phyloP scores from a whole-genome alignment of 176 grass and related monocot species.

The Rhynchospora pubera region DNA sequence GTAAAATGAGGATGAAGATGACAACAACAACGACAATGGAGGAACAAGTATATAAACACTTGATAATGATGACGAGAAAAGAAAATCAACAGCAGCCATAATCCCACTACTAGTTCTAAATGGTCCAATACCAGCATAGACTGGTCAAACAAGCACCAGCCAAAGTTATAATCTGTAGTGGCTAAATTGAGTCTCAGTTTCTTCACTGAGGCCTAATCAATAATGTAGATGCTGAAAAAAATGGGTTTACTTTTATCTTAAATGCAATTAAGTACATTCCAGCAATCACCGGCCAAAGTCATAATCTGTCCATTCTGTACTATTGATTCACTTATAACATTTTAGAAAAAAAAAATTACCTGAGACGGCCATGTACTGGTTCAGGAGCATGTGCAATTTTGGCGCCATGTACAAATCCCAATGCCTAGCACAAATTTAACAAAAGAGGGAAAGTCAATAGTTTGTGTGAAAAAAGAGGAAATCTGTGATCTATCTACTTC shows the following conservation, averaged over 20 bases:
- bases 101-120: neutral
- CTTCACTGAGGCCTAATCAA: neutral
- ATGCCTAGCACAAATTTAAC: conserved; percentile 40
- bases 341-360: conserved; percentile 27
- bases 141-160: neutral
- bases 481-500: neutral
- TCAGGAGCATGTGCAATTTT: conserved; percentile 73
- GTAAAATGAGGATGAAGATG: neutral
- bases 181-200: neutral
- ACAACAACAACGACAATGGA: neutral
- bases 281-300: neutral
- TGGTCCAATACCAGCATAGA: neutral
- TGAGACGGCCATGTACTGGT: conserved; percentile 83
- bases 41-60: neutral
- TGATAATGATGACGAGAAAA: neutral
- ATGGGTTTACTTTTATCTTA: neutral
- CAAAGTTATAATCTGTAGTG: neutral
- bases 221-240: neutral
- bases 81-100: neutral
- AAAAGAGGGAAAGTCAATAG: neutral
- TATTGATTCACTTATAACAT: no score
- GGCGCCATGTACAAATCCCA: conserved; percentile 89
- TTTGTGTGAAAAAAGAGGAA: neutral
- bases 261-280: neutral
- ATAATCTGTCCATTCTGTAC: neutral